These are phyloP conservation scores for Ceratocystis lukuohia DNA, from an alignment of 2,329 filamentous ascomycete genomes.

Conservation along the genomic window DNA sequence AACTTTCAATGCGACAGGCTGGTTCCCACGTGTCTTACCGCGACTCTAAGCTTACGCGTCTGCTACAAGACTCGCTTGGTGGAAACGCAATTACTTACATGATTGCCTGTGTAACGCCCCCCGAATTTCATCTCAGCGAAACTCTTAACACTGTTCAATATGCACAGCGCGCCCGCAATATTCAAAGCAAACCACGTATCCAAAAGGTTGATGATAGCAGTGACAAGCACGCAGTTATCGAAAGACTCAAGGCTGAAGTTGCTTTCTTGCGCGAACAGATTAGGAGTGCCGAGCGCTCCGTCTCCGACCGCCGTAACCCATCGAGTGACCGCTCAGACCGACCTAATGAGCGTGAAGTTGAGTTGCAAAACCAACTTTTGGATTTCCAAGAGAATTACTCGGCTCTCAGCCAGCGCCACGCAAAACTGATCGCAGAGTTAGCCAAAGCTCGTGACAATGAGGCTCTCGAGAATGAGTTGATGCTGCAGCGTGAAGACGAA, in stretches of 20 bases:
- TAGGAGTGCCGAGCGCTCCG: slow-evolving; percentile 59
- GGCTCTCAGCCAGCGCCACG: slow-evolving; percentile 79
- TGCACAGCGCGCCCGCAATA: slow-evolving; percentile 85
- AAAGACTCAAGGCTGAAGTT: slow-evolving; percentile 84
- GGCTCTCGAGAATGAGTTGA: slow-evolving; percentile 39
- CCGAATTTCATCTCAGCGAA: slow-evolving; percentile 94
- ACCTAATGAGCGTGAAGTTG: slow-evolving; percentile 69
- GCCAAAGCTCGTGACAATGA: slow-evolving; percentile 69
- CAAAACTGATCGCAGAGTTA: slow-evolving; percentile 89
- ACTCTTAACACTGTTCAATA: slow-evolving; percentile 97
- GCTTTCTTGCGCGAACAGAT: slow-evolving; percentile 90
- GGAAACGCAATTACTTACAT: slow-evolving; percentile 98
- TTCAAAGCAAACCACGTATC: slow-evolving; percentile 94
- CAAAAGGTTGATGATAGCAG: slow-evolving; percentile 75
- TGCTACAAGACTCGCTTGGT: slow-evolving; percentile 90
- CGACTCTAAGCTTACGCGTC: slow-evolving; percentile 88
- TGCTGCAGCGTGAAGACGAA: slow-evolving; percentile 37
- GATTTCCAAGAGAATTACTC: slow-evolving; percentile 93
- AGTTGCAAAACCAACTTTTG: slow-evolving; percentile 85
- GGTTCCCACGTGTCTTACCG: slow-evolving; percentile 93
- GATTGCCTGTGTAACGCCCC: slow-evolving; percentile 95
- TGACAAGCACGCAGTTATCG: slow-evolving; percentile 88
- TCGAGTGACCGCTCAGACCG: slow-evolving; percentile 60
- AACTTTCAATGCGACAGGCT: slow-evolving; percentile 77
- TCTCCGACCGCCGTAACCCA: slow-evolving; percentile 41